Base-by-base conservation (phyloP, 139 green algal genomes). In the Volvox reticuliferus region DNA sequence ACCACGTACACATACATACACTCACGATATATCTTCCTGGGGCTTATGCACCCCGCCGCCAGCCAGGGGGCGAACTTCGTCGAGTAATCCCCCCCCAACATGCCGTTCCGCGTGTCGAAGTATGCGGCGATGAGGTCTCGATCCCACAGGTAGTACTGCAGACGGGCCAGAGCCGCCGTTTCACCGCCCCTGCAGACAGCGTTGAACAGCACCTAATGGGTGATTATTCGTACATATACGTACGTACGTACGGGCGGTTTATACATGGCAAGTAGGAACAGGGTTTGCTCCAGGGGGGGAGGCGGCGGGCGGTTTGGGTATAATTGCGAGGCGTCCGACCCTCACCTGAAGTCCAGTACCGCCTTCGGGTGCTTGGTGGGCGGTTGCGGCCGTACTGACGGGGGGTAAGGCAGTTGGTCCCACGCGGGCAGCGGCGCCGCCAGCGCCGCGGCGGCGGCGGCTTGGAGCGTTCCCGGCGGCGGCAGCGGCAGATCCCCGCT, bases 131-230 rank as follows among this genome's bases (percentile, higher is more conserved):
- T 44, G 0, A 94, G 86, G 87, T 98, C 94, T 5, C 88, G 95
- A 73, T 98, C 98, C 97, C 97, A 99, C 17, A 99, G 93, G 92
- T 99, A 99, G 93, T 99, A 96, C 86, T 98, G 94, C 12, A 99
- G 94, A 3, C 98, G 93, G n/a, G 93, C 93, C 79, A 99, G 94
- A 0, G 97, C 98, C 2, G 90, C 95, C 0, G 93, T 95, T 93
- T 99, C 98, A 17, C 98, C 98, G 36, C 98, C 98, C 91, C 95
- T 89, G 69, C 5, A 32, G 55, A 55, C 44, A 55, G 44, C 44
- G 9, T 55, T 55, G 9, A 55, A 5, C 44, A 55, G 44, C 44
- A 55, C 44, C 5, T 5, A 9, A 55, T 55, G 44, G 5, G 44
- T 55, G 44, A 55, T 5, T 55, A 55, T 55, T 55, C 44, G 44